phyloP scores from a whole-genome alignment of 306 rosid species.

The Cucurbita argyrosperma region DNA sequence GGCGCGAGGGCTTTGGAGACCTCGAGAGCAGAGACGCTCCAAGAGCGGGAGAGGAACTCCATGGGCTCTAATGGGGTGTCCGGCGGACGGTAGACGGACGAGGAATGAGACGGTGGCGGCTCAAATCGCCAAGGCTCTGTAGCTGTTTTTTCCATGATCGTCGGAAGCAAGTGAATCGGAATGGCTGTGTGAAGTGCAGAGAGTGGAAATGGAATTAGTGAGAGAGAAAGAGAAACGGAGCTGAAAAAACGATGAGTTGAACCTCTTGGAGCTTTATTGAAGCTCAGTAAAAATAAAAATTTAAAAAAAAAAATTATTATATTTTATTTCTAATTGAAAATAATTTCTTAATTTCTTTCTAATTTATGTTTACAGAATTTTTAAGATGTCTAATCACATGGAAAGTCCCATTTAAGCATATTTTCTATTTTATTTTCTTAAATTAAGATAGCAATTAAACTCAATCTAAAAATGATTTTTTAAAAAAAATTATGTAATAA shows the following conservation, averaged over 20 bases:
- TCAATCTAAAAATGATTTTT: too few species aligned
- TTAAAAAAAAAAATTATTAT: background rate
- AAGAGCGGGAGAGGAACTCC: slow-evolving; percentile 98
- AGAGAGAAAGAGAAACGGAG: background rate
- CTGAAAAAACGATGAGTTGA: background rate
- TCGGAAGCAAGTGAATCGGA: background rate
- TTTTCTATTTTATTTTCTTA: too few species aligned
- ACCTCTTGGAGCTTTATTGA: background rate
- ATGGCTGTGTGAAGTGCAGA: background rate
- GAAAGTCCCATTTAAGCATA: too few species aligned
- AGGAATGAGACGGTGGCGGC: background rate
- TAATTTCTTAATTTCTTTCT: too few species aligned
- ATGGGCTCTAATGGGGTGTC: slow-evolving; percentile 89
- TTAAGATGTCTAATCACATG: too few species aligned
- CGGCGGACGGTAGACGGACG: slow-evolving; percentile 24
- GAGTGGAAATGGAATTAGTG: background rate
- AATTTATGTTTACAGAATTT: too few species aligned
- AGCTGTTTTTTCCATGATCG: slow-evolving; percentile 1
- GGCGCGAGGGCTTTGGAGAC: slow-evolving; percentile 69
- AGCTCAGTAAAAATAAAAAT: background rate
- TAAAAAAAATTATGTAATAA: too few species aligned
- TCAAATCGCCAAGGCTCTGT: slow-evolving; percentile 5
- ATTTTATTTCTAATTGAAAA: too few species aligned
- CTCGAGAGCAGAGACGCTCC: slow-evolving; percentile 81
- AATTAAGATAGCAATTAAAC: too few species aligned